These are phyloP conservation scores for Diaporthe sp. DNA, from an alignment of 2,329 filamentous ascomycete genomes.

Conservation along the genomic window DNA sequence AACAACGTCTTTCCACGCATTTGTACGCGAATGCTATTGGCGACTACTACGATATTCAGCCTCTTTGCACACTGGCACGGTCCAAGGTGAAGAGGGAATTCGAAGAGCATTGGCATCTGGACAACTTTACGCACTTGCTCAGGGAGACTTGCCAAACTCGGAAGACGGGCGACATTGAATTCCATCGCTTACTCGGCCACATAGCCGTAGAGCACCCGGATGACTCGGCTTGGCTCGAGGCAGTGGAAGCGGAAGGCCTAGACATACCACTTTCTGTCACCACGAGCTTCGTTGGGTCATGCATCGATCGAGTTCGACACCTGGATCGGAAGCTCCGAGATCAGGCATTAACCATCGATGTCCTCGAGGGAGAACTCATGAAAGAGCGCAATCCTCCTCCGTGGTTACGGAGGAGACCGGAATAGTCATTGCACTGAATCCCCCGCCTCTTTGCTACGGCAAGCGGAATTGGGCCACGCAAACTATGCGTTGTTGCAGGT, in stretches of 20 bases:
- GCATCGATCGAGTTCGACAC: not conserved
- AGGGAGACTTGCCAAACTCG: not conserved
- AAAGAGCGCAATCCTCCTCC: too few species aligned
- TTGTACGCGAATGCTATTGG: not conserved
- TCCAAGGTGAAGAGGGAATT: not conserved
- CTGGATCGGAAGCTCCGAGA: not conserved
- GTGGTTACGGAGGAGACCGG: too few species aligned
- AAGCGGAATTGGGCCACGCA: too few species aligned
- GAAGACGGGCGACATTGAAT: not conserved
- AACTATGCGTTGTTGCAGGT: too few species aligned
- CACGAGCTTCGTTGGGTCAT: not conserved
- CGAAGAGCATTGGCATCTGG: not conserved
- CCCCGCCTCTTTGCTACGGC: too few species aligned
- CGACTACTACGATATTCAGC: not conserved
- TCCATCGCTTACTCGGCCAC: not conserved
- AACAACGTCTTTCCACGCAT: not conserved
- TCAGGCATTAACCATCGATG: not conserved
- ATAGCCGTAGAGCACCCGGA: not conserved
- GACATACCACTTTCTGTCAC: not conserved
- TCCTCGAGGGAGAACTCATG: too few species aligned
- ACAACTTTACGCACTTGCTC: not conserved
- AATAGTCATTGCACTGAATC: too few species aligned
- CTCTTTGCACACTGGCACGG: not conserved
- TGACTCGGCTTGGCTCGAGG: not conserved
- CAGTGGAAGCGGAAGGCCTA: too few species aligned